Evolutionary conservation across 768 basidiomycete species (phyloP), one percentile per base, ranked within the genome.

Genomic region (Clitopilus hobsonii): DNA sequence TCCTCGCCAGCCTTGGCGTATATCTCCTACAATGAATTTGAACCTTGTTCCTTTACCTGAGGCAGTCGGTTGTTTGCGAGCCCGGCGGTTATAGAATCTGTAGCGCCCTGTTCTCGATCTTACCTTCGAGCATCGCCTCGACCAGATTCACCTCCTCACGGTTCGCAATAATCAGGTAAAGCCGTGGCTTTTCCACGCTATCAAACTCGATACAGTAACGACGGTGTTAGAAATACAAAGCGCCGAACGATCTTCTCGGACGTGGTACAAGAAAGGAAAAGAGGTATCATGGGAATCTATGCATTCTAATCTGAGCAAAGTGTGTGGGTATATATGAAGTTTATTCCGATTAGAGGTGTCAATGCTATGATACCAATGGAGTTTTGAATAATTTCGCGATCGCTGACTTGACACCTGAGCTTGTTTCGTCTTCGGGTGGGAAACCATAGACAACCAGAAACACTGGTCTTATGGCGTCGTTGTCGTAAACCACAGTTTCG

Each of bases 381-480:
- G 77, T 80, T 51, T 73, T 76, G 60, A 81, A 82, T 26, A 80
- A 63, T 11, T 63, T 70, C n/a, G 67, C 65, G 57, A 27, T 68
- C 56, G 24, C 67, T 69, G 7, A 76, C 49, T 55, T 71, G 74
- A 45, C 41, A 16, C 41, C 41, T 3, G 41, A 45, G 28, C 67
- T 64, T 60, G 18, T 54, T 49, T 52, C 60, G 54, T 26, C 58
- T 49, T 63, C 60, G 8, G 71, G 65, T 28, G 58, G 56, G 27
- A 74, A 66, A 16, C 80, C 82, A 60, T 86, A 88, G 18, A 86
- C 77, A n/a, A 88, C 66, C 54, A 87, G 71, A 67, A 79, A 88
- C 0, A 83, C 83, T 16, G 86, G 86, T 6, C 84, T 79, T 59
- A 86, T 80, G 25, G 85, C 84, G 58, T 86, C 84, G 60, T 86